phyloP scores from a whole-genome alignment of 31 red algal species.

The Odonthalia washingtoniensis region DNA sequence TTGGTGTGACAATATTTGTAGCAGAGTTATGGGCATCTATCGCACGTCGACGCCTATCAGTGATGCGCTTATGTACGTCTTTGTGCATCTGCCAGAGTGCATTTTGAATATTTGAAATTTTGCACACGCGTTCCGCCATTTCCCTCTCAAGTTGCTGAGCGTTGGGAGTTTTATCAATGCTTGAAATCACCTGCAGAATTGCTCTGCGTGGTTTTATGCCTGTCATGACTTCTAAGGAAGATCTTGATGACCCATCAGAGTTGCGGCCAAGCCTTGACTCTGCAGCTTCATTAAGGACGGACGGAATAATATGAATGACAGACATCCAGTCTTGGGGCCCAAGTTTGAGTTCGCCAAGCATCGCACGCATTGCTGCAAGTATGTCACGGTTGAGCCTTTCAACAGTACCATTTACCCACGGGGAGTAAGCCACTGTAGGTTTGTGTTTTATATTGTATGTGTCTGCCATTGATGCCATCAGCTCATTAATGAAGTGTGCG shows the following conservation, averaged over 20 bases:
- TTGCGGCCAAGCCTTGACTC: constrained; percentile 30
- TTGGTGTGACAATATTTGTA: constrained; percentile 12
- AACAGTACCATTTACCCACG: constrained; percentile 52
- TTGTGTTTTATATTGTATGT: background rate
- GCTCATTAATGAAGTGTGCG: constrained; percentile 32
- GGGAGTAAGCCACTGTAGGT: no score
- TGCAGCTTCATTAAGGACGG: constrained; percentile 15
- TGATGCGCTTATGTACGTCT: background rate
- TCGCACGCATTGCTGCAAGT: background rate
- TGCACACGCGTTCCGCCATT: background rate
- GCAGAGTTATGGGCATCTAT: constrained; percentile 19
- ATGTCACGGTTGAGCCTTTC: constrained; percentile 21
- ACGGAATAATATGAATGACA: background rate
- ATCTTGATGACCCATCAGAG: constrained; percentile 8
- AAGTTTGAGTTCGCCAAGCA: constrained; percentile 11
- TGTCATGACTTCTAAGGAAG: constrained; percentile 24
- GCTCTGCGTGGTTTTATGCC: background rate
- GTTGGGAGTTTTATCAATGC: background rate
- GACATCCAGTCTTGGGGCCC: constrained; percentile 23
- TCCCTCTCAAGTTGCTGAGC: background rate
- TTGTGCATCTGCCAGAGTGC: constrained; percentile 23
- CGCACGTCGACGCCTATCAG: background rate
- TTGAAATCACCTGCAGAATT: background rate
- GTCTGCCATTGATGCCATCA: background rate
- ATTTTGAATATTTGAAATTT: constrained; percentile 12